Percentiles rank a stretch among this genome's conserved stretches.
Conservation (phyloP, 306 rosid genomes). For the Gastrolobium bilobum region DNA sequence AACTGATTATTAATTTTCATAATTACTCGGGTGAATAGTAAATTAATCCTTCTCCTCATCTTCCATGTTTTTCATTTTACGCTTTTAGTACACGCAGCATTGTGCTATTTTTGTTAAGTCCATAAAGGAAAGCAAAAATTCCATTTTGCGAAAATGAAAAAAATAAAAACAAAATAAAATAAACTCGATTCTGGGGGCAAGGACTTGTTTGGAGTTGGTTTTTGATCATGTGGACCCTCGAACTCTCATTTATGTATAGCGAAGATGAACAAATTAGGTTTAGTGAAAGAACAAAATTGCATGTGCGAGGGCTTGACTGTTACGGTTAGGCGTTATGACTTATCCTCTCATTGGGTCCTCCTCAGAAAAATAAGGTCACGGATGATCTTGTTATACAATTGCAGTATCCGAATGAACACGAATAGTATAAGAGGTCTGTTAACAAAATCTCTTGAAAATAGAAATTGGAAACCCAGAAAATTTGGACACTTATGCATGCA, state of each 20-base stretch:
- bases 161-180: background rate
- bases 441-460: background rate
- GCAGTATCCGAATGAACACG: background rate
- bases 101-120: no score
- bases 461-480: no score
- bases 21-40: no score
- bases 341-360: background rate
- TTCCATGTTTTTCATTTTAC: no score
- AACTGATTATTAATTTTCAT: no score
- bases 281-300: background rate
- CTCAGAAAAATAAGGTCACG: background rate
- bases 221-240: background rate
- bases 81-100: no score
- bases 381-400: background rate
- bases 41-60: no score
- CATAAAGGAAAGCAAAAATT: background rate
- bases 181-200: background rate
- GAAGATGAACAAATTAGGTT: background rate
- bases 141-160: background rate
- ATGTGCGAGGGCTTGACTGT: constrained; percentile 1
- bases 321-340: background rate
- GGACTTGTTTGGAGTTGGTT: background rate
- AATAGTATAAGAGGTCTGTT: background rate
- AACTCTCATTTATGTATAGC: background rate
- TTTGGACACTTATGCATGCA: background rate